Evolutionary conservation across 768 basidiomycete species (phyloP), one percentile per base, ranked within the genome.

Genomic region (Serendipita sp.): DNA sequence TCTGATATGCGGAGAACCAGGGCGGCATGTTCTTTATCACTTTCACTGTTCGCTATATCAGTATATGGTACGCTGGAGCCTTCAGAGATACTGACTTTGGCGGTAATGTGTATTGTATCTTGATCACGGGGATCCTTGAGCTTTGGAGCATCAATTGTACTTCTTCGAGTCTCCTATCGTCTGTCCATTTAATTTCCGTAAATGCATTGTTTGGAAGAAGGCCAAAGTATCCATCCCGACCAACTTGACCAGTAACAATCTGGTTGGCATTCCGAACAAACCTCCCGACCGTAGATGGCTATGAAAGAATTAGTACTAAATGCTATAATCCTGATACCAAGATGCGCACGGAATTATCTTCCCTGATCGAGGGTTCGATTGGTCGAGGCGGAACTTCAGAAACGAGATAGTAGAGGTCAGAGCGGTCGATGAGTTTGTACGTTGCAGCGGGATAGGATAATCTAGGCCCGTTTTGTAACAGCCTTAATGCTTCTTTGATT

Each of bases 71-170:
- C 24, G 37, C 58, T 11, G 46, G 8, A 16, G 46, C 3, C 65
- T 51, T 62, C 7, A 41, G 13, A 13, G 41, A 15, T 68, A 78
- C 83, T 69, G 68, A 86, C 86, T 79, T 89, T 45, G 86, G 73
- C 66, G 90, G 86, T 54, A 85, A 82, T 44, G 86, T 80, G 63
- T 92, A 86, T 45, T 77, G 77, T 65, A 76, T 79, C 72, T 77
- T 81, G 53, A 95, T 80, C 1, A 83, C 80, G 0, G 87, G 80
- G 16, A 88, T 74, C 1, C 76, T 76, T 1, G 89, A 88, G 0
- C 91, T 95, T 68, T 88, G 90, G 16, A 99, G 74, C 82, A 98
- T 89, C 0, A 92, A 81, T 11, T 87, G 86, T 3, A 95, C 92
- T 72, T 99, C 96, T 51, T 93, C 89, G 37, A 99, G 72, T 44